Percentiles rank a stretch among this genome's conserved stretches.
Conservation (phyloP, 2,329 filamentous ascomycete species). For the Diaporthe ampelina region DNA sequence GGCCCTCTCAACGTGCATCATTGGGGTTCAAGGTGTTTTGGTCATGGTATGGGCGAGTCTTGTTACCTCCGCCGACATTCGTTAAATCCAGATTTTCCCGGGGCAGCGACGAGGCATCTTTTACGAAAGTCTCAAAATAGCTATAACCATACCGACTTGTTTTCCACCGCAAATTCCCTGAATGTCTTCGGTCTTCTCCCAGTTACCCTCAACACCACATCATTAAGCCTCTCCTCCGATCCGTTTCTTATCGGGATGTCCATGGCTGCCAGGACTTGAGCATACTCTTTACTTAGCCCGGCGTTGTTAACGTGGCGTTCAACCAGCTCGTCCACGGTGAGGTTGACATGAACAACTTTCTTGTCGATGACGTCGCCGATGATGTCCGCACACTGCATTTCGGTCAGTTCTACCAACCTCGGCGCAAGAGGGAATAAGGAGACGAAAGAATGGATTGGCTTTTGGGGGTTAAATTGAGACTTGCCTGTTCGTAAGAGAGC, state of each 20-base stretch:
- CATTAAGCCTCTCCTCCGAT: slow-evolving; percentile 53
- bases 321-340: slow-evolving; percentile 49
- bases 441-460: background rate
- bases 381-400: slow-evolving; percentile 51
- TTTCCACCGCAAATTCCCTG: slow-evolving; percentile 46
- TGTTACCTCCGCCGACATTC: background rate
- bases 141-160: slow-evolving; percentile 46
- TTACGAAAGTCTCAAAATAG: background rate
- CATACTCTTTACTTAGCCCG: slow-evolving; percentile 52
- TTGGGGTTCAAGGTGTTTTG: slow-evolving; percentile 8
- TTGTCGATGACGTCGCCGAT: slow-evolving; percentile 51
- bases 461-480: slow-evolving; percentile 25
- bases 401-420: slow-evolving; percentile 16
- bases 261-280: slow-evolving; percentile 50
- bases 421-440: background rate
- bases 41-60: background rate
- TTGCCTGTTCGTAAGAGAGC: slow-evolving; percentile 52
- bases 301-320: slow-evolving; percentile 42
- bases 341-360: slow-evolving; percentile 52
- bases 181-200: slow-evolving; percentile 51
- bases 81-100: background rate
- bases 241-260: slow-evolving; percentile 53
- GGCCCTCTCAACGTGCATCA: background rate
- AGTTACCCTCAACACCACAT: slow-evolving; percentile 52
- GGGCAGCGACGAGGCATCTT: background rate